Evolutionary conservation across 148 eudicot species (phyloP).

Genomic region (Amaranthus cruentus): DNA sequence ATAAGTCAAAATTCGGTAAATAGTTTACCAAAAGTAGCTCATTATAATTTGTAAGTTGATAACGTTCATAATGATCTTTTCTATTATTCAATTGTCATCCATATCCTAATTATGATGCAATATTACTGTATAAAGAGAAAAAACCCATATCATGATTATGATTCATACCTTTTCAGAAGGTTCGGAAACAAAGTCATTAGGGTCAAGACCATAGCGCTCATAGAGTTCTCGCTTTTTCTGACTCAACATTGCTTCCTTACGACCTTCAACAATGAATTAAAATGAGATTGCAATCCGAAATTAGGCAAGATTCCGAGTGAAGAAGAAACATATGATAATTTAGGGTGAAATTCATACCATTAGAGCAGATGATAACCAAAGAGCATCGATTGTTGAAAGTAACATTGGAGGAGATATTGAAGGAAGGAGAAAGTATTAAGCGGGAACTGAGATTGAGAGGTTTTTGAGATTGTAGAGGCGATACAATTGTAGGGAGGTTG

Average conservation of each 20-base stretch:
- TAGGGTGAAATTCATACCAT: slow-evolving; percentile 25
- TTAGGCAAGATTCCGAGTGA: neutral
- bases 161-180: slow-evolving; percentile 52
- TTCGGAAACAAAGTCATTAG: slow-evolving; percentile 55
- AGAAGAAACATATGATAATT: neutral
- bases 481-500: slow-evolving; percentile 24
- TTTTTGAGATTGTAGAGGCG: slow-evolving; percentile 18
- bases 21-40: too few species aligned
- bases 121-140: too few species aligned
- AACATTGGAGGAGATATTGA: slow-evolving; percentile 13
- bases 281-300: neutral
- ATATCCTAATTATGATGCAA: too few species aligned
- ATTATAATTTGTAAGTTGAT: too few species aligned
- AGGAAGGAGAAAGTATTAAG: slow-evolving; percentile 12
- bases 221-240: slow-evolving; percentile 47
- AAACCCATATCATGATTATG: too few species aligned
- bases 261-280: slow-evolving; percentile 28
- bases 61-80: too few species aligned
- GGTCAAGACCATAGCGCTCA: slow-evolving; percentile 65
- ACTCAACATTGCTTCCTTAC: slow-evolving; percentile 30
- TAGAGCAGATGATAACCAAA: slow-evolving; percentile 27
- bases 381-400: slow-evolving; percentile 23
- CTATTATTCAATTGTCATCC: too few species aligned
- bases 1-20: too few species aligned
- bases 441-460: slow-evolving; percentile 9